These are phyloP conservation scores for Fusarium lateritium DNA, from an alignment of 2,329 filamentous ascomycete species.

Conservation along the genomic window DNA sequence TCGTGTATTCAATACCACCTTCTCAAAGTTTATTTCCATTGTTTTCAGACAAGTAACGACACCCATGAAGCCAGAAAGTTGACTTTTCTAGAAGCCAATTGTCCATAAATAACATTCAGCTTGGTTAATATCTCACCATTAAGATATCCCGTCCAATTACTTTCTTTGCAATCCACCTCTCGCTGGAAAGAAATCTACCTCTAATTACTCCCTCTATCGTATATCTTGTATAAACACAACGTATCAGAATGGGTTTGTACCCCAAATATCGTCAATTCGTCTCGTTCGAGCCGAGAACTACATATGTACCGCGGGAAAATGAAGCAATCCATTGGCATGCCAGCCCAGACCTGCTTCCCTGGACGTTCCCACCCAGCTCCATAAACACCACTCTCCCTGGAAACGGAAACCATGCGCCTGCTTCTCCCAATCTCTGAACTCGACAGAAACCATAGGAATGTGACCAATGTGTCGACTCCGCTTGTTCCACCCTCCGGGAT, in stretches of 20 bases:
- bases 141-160: not conserved
- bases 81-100: not conserved
- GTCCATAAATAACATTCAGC: not conserved
- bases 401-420: conserved; percentile 44
- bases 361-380: conserved; percentile 37
- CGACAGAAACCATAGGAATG: conserved; percentile 35
- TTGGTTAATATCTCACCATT: not conserved
- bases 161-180: not conserved
- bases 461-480: conserved; percentile 21
- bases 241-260: conserved; percentile 3
- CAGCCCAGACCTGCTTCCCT: conserved; percentile 25
- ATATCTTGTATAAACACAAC: conserved; percentile 2
- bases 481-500: conserved; percentile 19
- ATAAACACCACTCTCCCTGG: conserved; percentile 41
- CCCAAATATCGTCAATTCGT: conserved; percentile 39
- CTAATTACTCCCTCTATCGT: conserved; percentile 3
- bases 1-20: not conserved
- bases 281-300: conserved; percentile 36
- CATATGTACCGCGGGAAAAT: conserved; percentile 36
- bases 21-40: conserved; percentile 3
- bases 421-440: conserved; percentile 29
- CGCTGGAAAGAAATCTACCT: not conserved
- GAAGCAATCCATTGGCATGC: conserved; percentile 38
- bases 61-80: not conserved
- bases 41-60: not conserved